Base-by-base conservation (phyloP, 306 rosid genomes). In the Benincasa hispida region DNA sequence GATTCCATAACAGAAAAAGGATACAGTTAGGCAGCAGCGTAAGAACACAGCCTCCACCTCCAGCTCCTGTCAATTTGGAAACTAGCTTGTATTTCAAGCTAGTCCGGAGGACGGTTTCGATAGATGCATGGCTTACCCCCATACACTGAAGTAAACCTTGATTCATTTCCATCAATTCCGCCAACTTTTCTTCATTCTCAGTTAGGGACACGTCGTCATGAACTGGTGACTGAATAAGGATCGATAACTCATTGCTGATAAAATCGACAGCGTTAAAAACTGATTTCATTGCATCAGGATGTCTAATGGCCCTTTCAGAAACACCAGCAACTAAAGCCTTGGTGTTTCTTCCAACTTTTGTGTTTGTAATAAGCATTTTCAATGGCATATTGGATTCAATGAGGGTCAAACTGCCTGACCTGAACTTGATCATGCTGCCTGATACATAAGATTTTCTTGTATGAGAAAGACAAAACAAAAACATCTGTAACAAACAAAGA, bases 31-130 rank as follows among this genome's bases (percentile, higher is more conserved):
- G 99, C 89, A 94, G 83, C 45, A 91, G 86, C 6, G 99, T 94
- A 60, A 94, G 89, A 87, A 94, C 99, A 85, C 99, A 94, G 76
- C 99, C 99, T 37, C 99, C 97, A 53, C 97, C 99, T 37, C 99
- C 99, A 56, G 96, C 99, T 84, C 99, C 99, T 11, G 99, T 94
- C 82, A 94, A 87, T 66, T 94, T 94, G 57, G 99, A 94, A 79
- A 89, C 86, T 62, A 94, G 79, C 86, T 85, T 86, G 87, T 92
- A 94, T 78, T 91, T 94, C 80, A 87, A 79, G 2, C 97, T 94
- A 17, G 98, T 94, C 53, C 87, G 87, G 39, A 91, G 93, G 86
- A 91, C 89, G 48, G 93, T 91, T 87, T 94, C 98, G 42, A 94
- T 89, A 56, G 93, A 84, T 78, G 89, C 78, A 81, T 94, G 98